These are phyloP conservation scores for Microbotryum lychnidis-dioicae DNA, from an alignment of 1,284 basidiomycete species.

Conservation along the genomic window DNA sequence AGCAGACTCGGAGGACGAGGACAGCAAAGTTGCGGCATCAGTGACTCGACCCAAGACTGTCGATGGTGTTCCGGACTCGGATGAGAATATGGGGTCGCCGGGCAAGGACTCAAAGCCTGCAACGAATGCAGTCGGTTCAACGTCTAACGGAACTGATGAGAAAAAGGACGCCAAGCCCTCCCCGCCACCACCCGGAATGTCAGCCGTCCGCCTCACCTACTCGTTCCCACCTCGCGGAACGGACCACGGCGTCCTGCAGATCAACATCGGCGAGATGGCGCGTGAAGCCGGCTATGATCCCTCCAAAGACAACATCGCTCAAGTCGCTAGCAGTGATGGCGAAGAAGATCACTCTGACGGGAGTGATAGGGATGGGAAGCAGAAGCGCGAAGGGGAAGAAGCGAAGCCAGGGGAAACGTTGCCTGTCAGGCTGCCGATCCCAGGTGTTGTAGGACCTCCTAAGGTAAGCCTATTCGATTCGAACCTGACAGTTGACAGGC, in stretches of 20 bases:
- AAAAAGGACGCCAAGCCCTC: conserved; percentile 11
- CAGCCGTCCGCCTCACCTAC: conserved; percentile 51
- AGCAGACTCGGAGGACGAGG: conserved; percentile 18
- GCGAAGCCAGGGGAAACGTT: conserved; percentile 1
- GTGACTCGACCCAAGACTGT: no score
- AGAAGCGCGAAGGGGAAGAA: conserved; percentile 26
- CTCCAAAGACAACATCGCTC: not conserved
- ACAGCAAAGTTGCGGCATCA: conserved; percentile 4
- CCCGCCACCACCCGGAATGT: conserved; percentile 4
- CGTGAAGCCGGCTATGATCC: conserved; percentile 48
- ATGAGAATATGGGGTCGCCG: no score
- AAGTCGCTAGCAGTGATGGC: conserved; percentile 45
- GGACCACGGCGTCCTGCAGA: conserved; percentile 50
- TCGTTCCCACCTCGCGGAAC: conserved; percentile 55
- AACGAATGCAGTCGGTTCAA: not conserved
- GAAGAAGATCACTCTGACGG: conserved; percentile 49
- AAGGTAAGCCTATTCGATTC: conserved; percentile 9
- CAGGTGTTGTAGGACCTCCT: conserved; percentile 23
- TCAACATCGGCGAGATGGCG: conserved; percentile 54
- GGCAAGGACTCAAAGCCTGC: no score
- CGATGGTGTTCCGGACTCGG: no score
- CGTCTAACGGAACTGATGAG: not conserved
- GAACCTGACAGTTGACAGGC: not conserved
- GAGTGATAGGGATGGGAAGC: conserved; percentile 44
- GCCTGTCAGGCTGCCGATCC: conserved; percentile 9